phyloP scores from a whole-genome alignment of 1,139 yeast species.

The Geotrichum siamense region DNA sequence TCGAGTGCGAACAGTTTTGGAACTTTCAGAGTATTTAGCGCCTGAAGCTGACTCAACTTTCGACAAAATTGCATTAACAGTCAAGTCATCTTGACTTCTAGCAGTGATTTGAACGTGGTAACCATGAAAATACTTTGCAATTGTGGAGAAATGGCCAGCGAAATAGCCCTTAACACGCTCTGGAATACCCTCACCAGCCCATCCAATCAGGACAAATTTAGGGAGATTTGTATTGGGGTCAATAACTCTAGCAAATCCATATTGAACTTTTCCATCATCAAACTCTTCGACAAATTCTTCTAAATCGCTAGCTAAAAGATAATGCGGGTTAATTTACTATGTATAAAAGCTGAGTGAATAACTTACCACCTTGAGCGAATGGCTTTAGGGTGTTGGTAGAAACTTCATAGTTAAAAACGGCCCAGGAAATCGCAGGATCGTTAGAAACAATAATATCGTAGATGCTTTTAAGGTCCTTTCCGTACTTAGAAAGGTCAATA shows the following conservation, averaged over 20 bases:
- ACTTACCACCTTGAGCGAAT: constrained; percentile 31
- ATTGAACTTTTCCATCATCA: constrained; percentile 84
- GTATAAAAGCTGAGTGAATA: not conserved
- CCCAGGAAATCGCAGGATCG: constrained; percentile 39
- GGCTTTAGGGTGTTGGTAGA: constrained; percentile 33
- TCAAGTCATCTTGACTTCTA: constrained; percentile 86
- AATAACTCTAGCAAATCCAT: constrained; percentile 79
- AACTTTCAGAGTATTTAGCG: constrained; percentile 69
- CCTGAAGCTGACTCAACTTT: constrained; percentile 91
- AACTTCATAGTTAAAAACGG: constrained; percentile 39
- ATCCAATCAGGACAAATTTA: constrained; percentile 79
- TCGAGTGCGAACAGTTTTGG: constrained; percentile 31
- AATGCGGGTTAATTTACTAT: not conserved
- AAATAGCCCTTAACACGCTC: constrained; percentile 40
- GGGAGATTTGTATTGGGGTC: constrained; percentile 86
- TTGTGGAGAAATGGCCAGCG: constrained; percentile 38
- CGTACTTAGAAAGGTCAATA: constrained; percentile 35
- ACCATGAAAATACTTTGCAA: constrained; percentile 44
- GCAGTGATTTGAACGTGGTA: constrained; percentile 96
- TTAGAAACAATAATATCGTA: constrained; percentile 39
- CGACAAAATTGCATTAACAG: constrained; percentile 63
- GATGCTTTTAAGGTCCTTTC: constrained; percentile 35
- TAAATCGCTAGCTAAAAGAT: constrained; percentile 46
- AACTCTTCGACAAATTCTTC: constrained; percentile 74
- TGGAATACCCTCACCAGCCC: constrained; percentile 54